Base-by-base conservation (phyloP, 129 eudicot genomes). In the Centaurea solstitialis region DNA sequence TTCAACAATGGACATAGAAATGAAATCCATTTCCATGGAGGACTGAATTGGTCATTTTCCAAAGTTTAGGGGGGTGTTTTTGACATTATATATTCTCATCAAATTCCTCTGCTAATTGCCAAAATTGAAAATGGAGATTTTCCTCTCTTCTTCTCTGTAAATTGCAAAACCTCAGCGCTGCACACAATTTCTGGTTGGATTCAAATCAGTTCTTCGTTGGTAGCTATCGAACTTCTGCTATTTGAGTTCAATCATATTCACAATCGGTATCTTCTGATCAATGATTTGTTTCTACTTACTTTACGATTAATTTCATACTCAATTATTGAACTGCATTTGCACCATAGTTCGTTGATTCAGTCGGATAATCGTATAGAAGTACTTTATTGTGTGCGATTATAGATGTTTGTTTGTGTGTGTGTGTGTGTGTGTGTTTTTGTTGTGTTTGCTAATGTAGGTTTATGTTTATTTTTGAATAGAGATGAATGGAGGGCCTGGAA, bases 401-500 rank as follows among this genome's bases (percentile, higher is more conserved):
- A 26, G 40, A 39, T 78, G 45, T 26, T 6, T 78, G 28, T 67
- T 33, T 68, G 39, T 76, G 40, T 65, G 2, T 76, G 21, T 39
- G n/a, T n/a, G n/a, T n/a, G n/a, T n/a, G n/a, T n/a, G n/a, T n/a
- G n/a, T 39, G 9, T 57, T 7, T 50, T 11, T 57, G 20, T 50
- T 11, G 75, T 20, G 41, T 30, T 12, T 79, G 76, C 15, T 79
- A 22, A 38, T 57, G 50, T 53, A 38, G 10, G 70, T 64, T 41
- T 80, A 62, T 62, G 73, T 38, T 71, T 40, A 39, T 11, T 73
- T 26, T 26, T 47, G 40, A 66, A 76, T 67, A 67, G 85, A 77
- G 85, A 88, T 84, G 92, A 77, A 85, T 72, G 90, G 89, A 80
- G 87, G 80, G 74, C 76, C 59, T 80, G 86, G 77, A 8, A 86